phyloP scores from a whole-genome alignment of 169 alveolate species.

The Plasmodium billcollinsi region DNA sequence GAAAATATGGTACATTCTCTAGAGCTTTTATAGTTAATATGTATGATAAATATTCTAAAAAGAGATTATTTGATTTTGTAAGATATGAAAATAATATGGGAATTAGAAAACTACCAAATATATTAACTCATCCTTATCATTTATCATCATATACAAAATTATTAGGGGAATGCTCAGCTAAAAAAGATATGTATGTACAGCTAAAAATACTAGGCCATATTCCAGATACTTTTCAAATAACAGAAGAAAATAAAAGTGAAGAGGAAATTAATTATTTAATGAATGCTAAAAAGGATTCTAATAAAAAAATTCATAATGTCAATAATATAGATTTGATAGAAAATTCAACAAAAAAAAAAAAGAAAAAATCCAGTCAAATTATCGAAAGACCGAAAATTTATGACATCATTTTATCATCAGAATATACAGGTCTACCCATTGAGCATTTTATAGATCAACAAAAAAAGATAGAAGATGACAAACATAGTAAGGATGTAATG shows the following conservation, averaged over 20 bases:
- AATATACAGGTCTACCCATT: slow-evolving; percentile 64
- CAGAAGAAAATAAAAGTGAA: slow-evolving; percentile 7
- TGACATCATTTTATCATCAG: slow-evolving; percentile 72
- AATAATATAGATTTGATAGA: slow-evolving; percentile 11
- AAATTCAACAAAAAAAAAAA: neutral
- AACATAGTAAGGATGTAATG: neutral
- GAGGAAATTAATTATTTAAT: slow-evolving; percentile 18
- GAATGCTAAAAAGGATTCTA: neutral
- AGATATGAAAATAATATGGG: slow-evolving; percentile 75
- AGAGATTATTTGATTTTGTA: slow-evolving; percentile 83
- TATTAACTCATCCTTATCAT: slow-evolving; percentile 84
- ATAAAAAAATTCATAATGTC: neutral
- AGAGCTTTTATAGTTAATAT: slow-evolving; percentile 83
- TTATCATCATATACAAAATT: slow-evolving; percentile 82
- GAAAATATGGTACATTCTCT: slow-evolving; percentile 86
- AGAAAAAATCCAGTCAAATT: slow-evolving; percentile 17
- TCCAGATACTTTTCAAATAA: slow-evolving; percentile 60
- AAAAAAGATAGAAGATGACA: slow-evolving; percentile 7
- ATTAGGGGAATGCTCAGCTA: slow-evolving; percentile 85
- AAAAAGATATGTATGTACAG: slow-evolving; percentile 84
- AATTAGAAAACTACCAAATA: slow-evolving; percentile 75
- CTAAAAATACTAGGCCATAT: slow-evolving; percentile 81
- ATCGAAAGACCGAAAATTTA: slow-evolving; percentile 71
- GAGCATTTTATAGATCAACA: slow-evolving; percentile 67
- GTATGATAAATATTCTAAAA: slow-evolving; percentile 79